phyloP scores from a whole-genome alignment of 2,329 filamentous ascomycete species.

The Colletotrichum eremochloae region DNA sequence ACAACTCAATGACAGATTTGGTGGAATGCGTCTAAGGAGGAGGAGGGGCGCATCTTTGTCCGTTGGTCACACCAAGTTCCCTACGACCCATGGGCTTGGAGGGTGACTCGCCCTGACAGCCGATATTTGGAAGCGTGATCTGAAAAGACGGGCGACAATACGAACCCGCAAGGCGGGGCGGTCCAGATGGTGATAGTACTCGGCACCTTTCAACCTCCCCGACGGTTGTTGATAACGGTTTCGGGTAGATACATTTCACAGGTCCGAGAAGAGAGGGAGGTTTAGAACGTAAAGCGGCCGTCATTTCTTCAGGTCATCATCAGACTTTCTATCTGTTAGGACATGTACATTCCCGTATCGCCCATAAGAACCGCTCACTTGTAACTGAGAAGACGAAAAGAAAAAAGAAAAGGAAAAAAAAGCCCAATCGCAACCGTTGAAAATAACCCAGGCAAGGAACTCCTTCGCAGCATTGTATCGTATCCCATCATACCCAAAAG shows the following conservation, averaged over 20 bases:
- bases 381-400: not conserved
- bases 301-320: conserved; percentile 24
- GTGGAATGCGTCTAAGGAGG: not conserved
- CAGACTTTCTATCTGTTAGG: conserved; percentile 8
- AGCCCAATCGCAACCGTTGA: not conserved
- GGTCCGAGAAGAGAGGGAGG: not conserved
- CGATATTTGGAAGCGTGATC: not conserved
- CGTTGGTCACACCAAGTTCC: not conserved
- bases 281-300: not conserved
- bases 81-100: not conserved
- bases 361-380: not conserved
- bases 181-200: not conserved
- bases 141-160: not conserved
- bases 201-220: not conserved
- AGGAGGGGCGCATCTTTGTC: not conserved
- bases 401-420: not conserved
- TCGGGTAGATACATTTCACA: not conserved
- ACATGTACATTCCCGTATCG: not conserved
- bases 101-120: not conserved
- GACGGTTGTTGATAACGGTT: not conserved
- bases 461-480: not conserved
- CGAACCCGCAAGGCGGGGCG: not conserved
- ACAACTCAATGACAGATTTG: not conserved
- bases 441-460: not conserved
- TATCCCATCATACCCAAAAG: conserved; percentile 5